Conservation (phyloP, 495 filamentous ascomycete species). For the Thermothielavioides terrestris region DNA sequence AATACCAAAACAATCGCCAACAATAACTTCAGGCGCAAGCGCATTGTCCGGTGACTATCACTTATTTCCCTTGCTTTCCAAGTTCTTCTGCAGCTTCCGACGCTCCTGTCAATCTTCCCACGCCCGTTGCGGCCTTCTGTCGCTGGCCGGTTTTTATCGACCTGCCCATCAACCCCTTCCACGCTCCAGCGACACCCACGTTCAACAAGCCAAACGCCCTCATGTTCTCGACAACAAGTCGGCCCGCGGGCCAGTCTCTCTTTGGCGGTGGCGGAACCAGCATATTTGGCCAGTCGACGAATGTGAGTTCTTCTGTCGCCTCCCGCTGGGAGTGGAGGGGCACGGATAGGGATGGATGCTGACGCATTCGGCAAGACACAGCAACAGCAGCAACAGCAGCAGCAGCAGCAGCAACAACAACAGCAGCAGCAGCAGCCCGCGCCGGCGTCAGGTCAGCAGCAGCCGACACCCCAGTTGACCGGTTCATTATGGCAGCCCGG, state of each 20-base stretch:
- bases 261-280: slow-evolving; percentile 19
- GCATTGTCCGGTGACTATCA: no score
- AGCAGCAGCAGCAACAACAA: slow-evolving; percentile 25
- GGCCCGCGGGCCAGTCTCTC: slow-evolving; percentile 18
- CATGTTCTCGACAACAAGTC: slow-evolving; percentile 13
- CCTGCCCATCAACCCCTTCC: no score
- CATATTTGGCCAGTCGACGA: slow-evolving; percentile 21
- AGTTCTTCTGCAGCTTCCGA: no score
- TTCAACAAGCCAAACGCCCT: neutral
- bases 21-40: no score
- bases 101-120: no score
- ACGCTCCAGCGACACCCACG: neutral
- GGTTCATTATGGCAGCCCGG: slow-evolving; percentile 42
- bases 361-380: no score
- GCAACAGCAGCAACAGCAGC: slow-evolving; percentile 16
- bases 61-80: no score
- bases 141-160: no score
- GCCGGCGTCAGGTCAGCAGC: slow-evolving; percentile 27
- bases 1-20: no score
- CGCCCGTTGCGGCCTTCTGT: no score
- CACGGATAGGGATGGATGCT: neutral
- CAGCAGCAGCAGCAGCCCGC: slow-evolving; percentile 23
- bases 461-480: slow-evolving; percentile 28
- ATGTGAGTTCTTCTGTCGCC: slow-evolving; percentile 10
- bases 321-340: neutral